phyloP scores from a whole-genome alignment of 2,329 filamentous ascomycete genomes.

The Chaetomium strumarium region DNA sequence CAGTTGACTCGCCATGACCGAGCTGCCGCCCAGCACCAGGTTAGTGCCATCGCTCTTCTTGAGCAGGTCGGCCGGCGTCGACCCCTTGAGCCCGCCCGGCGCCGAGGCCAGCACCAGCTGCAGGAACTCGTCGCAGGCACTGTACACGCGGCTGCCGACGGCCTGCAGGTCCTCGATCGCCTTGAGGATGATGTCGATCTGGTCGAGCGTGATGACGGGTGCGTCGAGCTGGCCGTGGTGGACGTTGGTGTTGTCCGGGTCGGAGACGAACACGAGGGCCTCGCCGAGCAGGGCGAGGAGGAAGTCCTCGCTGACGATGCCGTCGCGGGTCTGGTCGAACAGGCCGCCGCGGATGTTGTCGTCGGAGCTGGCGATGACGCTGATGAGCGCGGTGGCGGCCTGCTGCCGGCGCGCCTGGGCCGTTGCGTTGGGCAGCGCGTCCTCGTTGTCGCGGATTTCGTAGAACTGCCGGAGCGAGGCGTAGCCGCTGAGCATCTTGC shows the following conservation, averaged over 20 bases:
- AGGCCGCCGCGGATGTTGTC: constrained; percentile 89
- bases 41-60: constrained; percentile 43
- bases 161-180: constrained; percentile 76
- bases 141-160: constrained; percentile 63
- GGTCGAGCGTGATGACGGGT: constrained; percentile 58
- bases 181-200: constrained; percentile 70
- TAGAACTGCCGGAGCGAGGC: constrained; percentile 88
- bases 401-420: constrained; percentile 61
- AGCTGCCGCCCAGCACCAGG: constrained; percentile 67
- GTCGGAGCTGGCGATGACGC: constrained; percentile 79
- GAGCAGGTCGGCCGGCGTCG: constrained; percentile 61
- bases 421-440: constrained; percentile 36
- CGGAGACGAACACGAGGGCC: constrained; percentile 66
- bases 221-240: constrained; percentile 35
- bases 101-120: constrained; percentile 66
- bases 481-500: constrained; percentile 84
- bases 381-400: constrained; percentile 68
- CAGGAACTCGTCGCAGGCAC: constrained; percentile 73
- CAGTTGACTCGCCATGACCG: constrained; percentile 59
- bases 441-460: constrained; percentile 63
- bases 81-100: constrained; percentile 51
- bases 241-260: constrained; percentile 20
- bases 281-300: constrained; percentile 79
- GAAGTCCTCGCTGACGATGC: constrained; percentile 84
- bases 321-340: constrained; percentile 73